Percentiles rank a stretch among this genome's conserved stretches.
These are phyloP conservation scores for Saccharomyces hybrid DNA, from an alignment of 1,139 yeast species.

Conservation along the genomic window DNA sequence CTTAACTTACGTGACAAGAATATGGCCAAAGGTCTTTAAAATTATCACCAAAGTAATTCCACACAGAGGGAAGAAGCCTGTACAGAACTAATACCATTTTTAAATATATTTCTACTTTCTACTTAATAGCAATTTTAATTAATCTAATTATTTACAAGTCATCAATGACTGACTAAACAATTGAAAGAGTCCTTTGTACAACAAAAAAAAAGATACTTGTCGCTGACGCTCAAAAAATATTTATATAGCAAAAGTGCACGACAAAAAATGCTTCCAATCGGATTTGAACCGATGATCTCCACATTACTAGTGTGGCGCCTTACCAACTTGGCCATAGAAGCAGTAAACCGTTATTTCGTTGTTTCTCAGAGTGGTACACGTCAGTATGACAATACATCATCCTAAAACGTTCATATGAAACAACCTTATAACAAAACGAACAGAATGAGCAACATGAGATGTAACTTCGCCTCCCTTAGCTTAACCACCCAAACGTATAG, in stretches of 20 bases:
- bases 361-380: neutral
- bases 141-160: neutral
- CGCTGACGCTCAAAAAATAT: conserved; percentile 3
- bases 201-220: neutral
- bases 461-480: too few species aligned
- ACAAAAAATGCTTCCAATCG: conserved; percentile 27
- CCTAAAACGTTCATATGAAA: neutral
- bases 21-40: conserved; percentile 15
- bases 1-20: conserved; percentile 24
- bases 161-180: neutral
- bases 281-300: conserved; percentile 21
- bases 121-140: neutral
- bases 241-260: neutral
- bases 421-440: conserved; percentile 32
- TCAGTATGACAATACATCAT: neutral
- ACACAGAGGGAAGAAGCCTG: neutral
- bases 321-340: conserved; percentile 34
- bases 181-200: neutral
- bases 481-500: too few species aligned
- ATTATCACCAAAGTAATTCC: neutral
- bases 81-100: neutral
- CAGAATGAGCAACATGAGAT: conserved; percentile 10
- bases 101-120: neutral
- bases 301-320: conserved; percentile 8
- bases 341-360: conserved; percentile 4